phyloP scores from a whole-genome alignment of 2,329 filamentous ascomycete genomes.

The Aspergillus felis region DNA sequence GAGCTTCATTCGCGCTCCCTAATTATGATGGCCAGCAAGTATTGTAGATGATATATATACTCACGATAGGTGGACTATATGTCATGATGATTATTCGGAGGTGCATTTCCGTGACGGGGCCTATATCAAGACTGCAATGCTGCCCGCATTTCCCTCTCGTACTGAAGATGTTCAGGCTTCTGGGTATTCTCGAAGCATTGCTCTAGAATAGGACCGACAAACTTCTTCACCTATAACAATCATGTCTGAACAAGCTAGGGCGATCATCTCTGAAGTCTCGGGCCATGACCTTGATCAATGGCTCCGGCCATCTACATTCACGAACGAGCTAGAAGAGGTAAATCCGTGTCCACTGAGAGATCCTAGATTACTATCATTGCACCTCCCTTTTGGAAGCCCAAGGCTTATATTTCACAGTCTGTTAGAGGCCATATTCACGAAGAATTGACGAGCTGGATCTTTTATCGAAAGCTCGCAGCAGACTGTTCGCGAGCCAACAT shows the following conservation, averaged over 20 bases:
- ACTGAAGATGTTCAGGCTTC: background rate
- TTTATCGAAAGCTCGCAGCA: conserved; percentile 20
- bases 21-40: background rate
- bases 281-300: conserved; percentile 1
- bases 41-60: background rate
- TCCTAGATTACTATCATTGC: background rate
- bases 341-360: background rate
- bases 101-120: background rate
- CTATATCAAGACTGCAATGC: background rate
- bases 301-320: conserved; percentile 1
- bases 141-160: background rate
- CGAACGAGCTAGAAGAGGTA: conserved; percentile 5
- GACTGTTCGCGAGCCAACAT: conserved; percentile 20
- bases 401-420: conserved; percentile 9
- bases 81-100: background rate
- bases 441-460: conserved; percentile 19
- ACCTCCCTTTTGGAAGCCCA: background rate
- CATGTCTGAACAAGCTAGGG: conserved; percentile 1
- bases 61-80: background rate
- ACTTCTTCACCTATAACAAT: background rate
- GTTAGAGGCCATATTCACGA: conserved; percentile 21
- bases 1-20: background rate
- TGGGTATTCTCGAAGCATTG: background rate
- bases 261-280: conserved; percentile 2
- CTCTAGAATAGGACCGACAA: background rate